These are phyloP conservation scores for Penicillium sp. DNA, from an alignment of 2,329 filamentous ascomycete species.

Conservation along the genomic window DNA sequence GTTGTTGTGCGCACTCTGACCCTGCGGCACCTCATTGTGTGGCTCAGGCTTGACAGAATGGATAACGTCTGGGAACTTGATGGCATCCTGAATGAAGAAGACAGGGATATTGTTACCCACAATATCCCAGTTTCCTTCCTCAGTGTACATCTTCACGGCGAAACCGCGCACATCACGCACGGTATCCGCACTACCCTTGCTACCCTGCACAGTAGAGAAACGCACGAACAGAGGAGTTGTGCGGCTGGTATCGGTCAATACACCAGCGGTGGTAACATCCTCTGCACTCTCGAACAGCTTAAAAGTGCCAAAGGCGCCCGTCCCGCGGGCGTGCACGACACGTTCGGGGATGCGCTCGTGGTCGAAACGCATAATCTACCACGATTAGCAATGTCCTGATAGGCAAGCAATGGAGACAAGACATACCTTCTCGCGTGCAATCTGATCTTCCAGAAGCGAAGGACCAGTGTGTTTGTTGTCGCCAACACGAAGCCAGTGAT, in stretches of 20 bases:
- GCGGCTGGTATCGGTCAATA: slow-evolving; percentile 66
- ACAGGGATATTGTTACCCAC: slow-evolving; percentile 44
- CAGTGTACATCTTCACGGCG: slow-evolving; percentile 72
- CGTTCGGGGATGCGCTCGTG: slow-evolving; percentile 69
- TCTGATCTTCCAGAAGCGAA: slow-evolving; percentile 67
- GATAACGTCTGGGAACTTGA: slow-evolving; percentile 42
- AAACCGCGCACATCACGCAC: slow-evolving; percentile 82
- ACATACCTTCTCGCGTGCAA: slow-evolving; percentile 68
- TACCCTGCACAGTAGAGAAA: slow-evolving; percentile 76
- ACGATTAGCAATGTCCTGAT: background rate
- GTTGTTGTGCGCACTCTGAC: slow-evolving; percentile 49
- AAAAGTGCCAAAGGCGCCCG: slow-evolving; percentile 66
- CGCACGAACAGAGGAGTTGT: slow-evolving; percentile 66
- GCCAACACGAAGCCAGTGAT: slow-evolving; percentile 71
- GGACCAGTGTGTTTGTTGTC: slow-evolving; percentile 65
- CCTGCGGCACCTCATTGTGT: slow-evolving; percentile 52
- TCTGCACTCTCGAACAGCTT: slow-evolving; percentile 62
- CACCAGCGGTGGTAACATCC: slow-evolving; percentile 62
- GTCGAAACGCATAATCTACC: slow-evolving; percentile 63
- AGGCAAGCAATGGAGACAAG: too few species aligned
- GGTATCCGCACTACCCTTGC: slow-evolving; percentile 73
- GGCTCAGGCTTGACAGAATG: slow-evolving; percentile 43
- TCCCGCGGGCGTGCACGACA: slow-evolving; percentile 65
- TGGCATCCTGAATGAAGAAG: slow-evolving; percentile 44
- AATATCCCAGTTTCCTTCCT: slow-evolving; percentile 68